Evolutionary conservation across 257 asterid species (phyloP).

Genomic region (Solanum corneliomulleri): DNA sequence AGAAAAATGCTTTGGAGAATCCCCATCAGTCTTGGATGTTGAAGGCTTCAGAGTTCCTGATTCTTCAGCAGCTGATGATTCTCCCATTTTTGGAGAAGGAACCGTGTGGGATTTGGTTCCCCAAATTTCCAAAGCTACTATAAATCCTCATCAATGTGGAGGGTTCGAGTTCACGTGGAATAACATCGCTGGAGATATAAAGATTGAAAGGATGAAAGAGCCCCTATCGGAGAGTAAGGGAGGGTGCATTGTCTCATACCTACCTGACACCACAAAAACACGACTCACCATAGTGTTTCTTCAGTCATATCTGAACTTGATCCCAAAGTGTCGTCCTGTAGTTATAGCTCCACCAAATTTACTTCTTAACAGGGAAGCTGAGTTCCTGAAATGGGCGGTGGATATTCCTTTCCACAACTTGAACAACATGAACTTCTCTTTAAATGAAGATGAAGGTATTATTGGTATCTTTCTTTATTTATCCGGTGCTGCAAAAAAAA

Average conservation of each 20-base stretch:
- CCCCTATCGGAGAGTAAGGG: neutral
- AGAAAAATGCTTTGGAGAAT: neutral
- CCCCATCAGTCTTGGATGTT: neutral
- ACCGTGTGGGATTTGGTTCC: constrained; percentile 53
- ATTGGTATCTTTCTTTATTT: too few relatives aligned
- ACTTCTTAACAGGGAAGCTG: neutral
- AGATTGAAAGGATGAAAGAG: neutral
- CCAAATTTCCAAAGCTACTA: neutral
- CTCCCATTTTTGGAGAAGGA: constrained; percentile 3
- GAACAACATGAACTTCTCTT: neutral
- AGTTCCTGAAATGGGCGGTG: neutral
- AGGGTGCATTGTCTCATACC: neutral
- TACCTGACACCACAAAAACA: neutral
- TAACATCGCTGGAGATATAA: neutral
- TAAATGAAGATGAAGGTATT: too few relatives aligned
- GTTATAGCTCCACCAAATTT: neutral
- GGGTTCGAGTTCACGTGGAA: constrained; percentile 61
- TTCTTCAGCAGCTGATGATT: neutral
- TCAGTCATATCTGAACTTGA: neutral
- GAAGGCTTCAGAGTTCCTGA: constrained; percentile 4
- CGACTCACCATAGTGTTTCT: neutral
- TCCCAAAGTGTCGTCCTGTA: neutral
- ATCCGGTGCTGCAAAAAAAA: neutral
- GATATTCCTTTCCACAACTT: neutral
- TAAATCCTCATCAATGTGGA: constrained; percentile 55